Evolutionary conservation across 306 rosid genomes (phyloP).

Genomic region (Biancaea sappan): DNA sequence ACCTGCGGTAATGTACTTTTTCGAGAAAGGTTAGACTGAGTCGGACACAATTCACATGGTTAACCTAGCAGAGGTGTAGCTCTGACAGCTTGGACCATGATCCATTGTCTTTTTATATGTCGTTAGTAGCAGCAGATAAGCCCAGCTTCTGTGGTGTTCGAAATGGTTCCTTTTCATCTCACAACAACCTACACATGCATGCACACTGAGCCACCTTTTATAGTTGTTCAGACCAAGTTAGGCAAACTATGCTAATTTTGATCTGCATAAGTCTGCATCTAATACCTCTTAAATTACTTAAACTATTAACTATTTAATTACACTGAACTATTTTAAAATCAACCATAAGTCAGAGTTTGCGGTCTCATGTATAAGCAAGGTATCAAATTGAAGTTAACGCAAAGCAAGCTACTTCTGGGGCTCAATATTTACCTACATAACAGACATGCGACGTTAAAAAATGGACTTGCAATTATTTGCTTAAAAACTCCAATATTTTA

Average conservation of each 20-base stretch:
- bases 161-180: background rate
- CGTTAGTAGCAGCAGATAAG: conserved; percentile 36
- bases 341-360: background rate
- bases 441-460: background rate
- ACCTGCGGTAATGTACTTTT: conserved; percentile 35
- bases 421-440: conserved; percentile 2
- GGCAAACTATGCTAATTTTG: background rate
- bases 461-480: background rate
- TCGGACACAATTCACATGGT: conserved; percentile 53
- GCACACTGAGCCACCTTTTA: background rate
- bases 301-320: background rate
- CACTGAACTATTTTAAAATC: background rate
- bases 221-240: background rate
- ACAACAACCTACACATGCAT: background rate
- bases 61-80: conserved; percentile 38
- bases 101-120: conserved; percentile 43
- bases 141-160: conserved; percentile 22
- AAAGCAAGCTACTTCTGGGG: background rate
- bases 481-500: background rate
- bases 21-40: conserved; percentile 38
- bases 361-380: conserved; percentile 13
- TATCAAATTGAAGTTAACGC: background rate
- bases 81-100: conserved; percentile 68
- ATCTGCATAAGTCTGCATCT: background rate
- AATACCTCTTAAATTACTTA: background rate